Evolutionary conservation across 805 yeast species (phyloP), one percentile per base, ranked within the genome.

Genomic region (Monosporozyma aerobia): DNA sequence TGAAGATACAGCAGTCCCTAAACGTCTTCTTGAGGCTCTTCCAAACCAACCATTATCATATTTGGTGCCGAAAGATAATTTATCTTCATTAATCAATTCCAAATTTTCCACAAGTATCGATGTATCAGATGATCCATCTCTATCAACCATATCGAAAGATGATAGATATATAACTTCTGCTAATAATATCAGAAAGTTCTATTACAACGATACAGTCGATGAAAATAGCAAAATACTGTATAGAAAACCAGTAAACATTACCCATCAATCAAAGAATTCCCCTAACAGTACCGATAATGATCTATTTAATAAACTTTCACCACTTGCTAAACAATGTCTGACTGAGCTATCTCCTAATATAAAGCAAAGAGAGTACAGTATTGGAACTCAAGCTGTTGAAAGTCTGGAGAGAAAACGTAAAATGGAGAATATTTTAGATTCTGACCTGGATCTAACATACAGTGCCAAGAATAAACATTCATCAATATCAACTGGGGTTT

Each of bases 61-160:
- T 51, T 51, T 68, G 40, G 56, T 67, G 2, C 71, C 71, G 3
- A 68, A 68, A 47, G 59, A 54, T 25, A 61, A 56, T 3, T 49
- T 65, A 4, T 53, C 63, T 1, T 27, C 56, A 11, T 44, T 62
- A 25, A 19, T 49, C 5, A 44, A 14, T 25, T 30, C 51, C 2
- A 16, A 25, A 22, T 10, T 49, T 29, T 32, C 51, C 3, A n/a
- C 47, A 7, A 39, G 13, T 39, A 13, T 39, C 14, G 43, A 39
- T 19, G 25, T 39, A 4, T 39, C 43, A 3, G 43, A 41, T 10
- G 39, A 19, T 44, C 25, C 29, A 41, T 39, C 43, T 39, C 8
- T 39, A 10, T 39, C 25, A 5, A 39, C 43, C 14, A 2, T 6
- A 8, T 16, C 43, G 14, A 22, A 39, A 8, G 43, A 16, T 2